Base-by-base conservation (phyloP, 345 rosid genomes). In the Eucalyptus leucophloia region DNA sequence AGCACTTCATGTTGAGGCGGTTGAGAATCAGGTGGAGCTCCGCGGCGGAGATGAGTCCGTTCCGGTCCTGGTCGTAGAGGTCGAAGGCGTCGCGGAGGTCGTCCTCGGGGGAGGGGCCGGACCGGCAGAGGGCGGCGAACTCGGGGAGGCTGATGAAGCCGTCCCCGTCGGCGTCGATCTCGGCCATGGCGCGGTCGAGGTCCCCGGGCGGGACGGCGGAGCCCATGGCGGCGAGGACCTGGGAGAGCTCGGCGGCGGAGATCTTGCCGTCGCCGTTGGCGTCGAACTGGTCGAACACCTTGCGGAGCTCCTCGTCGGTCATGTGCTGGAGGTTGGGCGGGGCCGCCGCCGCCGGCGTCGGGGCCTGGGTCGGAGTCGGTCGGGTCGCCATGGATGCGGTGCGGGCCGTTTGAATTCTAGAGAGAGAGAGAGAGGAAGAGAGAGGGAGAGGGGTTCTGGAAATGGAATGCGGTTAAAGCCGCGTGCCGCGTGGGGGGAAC, bases 71-170 rank as follows among this genome's bases (percentile, higher is more conserved):
- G 53, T 97, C 99, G 90, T 97, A 97, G 89, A 96, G 94, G 88
- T 96, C 95, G 91, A 97, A 98, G n/a, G 99, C 99, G 87, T 96
- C 99, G 51, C 93, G 95, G 81, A 98, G 92, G 92, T 98, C 99
- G 24, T 93, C n/a, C 37, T 87, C 62, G 2, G 94, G 90, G 40
- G 90, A 80, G 58, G 97, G 89, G 54, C 96, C 90, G 4, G 96
- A 90, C 28, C 93, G 92, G 89, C 97, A 96, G 72, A 96, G 92
- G 44, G 93, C 51, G 4, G 96, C 88, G 93, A 98, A 97, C 92
- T 98, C 99, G 6, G 92, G 83, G 4, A 94, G 86, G 92, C 90
- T 93, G 88, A 98, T 94, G 95, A 80, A 92, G 0, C 99, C 99
- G 91, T 98, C 99, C 88, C 92, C 92, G 90, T 98, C 97, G 88